Evolutionary conservation across 345 rosid genomes (phyloP).

Genomic region (Sonneratia caseolaris): DNA sequence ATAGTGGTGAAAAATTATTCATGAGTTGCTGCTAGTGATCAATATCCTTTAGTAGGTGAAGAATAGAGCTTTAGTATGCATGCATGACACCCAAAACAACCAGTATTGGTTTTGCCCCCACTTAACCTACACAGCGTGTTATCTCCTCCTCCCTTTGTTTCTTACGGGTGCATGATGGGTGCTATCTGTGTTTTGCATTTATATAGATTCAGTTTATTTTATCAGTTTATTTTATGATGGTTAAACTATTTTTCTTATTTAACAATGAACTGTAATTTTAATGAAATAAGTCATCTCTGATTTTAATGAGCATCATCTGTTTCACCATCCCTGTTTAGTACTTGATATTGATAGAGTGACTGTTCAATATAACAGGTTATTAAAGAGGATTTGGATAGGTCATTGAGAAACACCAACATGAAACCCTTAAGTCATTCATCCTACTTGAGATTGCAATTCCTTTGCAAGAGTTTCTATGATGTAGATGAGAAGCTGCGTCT

Average conservation of each 20-base stretch:
- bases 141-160: background rate
- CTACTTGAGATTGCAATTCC: conserved; percentile 75
- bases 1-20: background rate
- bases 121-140: background rate
- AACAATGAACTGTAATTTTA: background rate
- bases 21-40: background rate
- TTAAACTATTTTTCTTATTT: background rate
- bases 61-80: background rate
- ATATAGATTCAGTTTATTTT: background rate
- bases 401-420: conserved; percentile 70
- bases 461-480: conserved; percentile 72
- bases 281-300: background rate
- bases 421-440: conserved; percentile 85
- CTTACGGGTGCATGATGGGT: background rate
- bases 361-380: conserved; percentile 43
- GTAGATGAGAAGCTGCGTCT: conserved; percentile 70
- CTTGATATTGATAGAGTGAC: background rate
- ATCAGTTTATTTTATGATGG: background rate
- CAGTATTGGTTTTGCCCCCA: background rate
- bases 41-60: background rate
- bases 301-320: background rate
- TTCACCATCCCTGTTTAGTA: background rate
- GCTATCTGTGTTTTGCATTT: background rate
- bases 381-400: conserved; percentile 77
- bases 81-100: background rate